phyloP scores from a whole-genome alignment of 1,284 basidiomycete genomes.

The Tremellales sp. region DNA sequence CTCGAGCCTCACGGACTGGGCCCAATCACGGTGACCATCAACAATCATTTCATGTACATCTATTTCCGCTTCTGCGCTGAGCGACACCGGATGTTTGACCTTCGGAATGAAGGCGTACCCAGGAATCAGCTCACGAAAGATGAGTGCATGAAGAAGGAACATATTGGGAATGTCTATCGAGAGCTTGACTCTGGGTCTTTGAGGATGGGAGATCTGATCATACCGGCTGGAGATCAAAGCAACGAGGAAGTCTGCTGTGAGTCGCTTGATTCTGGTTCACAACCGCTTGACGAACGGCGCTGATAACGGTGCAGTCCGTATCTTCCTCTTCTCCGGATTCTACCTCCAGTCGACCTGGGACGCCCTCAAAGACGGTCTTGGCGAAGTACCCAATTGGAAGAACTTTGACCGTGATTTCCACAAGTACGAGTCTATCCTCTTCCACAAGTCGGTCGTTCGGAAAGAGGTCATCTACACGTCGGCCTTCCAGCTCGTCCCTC shows the following conservation, averaged over 20 bases:
- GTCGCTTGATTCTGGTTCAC: constrained; percentile 3
- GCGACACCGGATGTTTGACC: constrained; percentile 25
- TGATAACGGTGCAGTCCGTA: constrained; percentile 21
- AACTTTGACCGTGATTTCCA: constrained; percentile 17
- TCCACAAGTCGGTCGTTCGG: constrained; percentile 13
- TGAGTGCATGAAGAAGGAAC: constrained; percentile 19
- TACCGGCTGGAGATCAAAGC: constrained; percentile 23
- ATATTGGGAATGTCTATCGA: constrained; percentile 28
- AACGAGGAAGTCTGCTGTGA: constrained; percentile 30
- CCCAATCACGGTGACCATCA: constrained; percentile 10
- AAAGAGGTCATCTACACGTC: constrained; percentile 20
- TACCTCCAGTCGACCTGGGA: constrained; percentile 25
- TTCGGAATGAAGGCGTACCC: constrained; percentile 13
- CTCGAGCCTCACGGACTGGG: constrained; percentile 15
- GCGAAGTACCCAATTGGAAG: constrained; percentile 16
- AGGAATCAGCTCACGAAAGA: constrained; percentile 20
- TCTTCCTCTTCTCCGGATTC: constrained; percentile 29
- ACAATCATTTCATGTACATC: constrained; percentile 25
- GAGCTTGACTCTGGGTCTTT: constrained; percentile 21
- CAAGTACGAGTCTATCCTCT: constrained; percentile 20
- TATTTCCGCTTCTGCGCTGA: constrained; percentile 37
- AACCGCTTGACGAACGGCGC: not conserved
- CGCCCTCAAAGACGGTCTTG: constrained; percentile 13
- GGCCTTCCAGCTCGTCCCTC: constrained; percentile 35
- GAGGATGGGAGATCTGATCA: constrained; percentile 12